Base-by-base conservation (phyloP, 306 rosid genomes). In the Acmispon strigosus region DNA sequence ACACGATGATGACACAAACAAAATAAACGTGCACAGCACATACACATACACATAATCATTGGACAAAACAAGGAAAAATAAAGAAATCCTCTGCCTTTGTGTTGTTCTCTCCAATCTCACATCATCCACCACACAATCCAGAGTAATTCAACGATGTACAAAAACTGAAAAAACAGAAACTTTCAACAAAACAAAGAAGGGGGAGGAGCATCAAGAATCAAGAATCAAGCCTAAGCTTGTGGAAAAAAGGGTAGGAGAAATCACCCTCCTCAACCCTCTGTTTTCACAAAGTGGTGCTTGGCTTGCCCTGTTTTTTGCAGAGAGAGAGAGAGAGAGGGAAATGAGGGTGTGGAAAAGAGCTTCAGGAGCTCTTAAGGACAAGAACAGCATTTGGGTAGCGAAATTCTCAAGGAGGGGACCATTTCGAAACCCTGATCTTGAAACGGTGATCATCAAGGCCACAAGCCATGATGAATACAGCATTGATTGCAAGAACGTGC, bases 271-370 rank as follows among this genome's bases (percentile, higher is more conserved):
- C 13, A 6, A 6, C 59, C 55, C 32, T 11, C 48, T 11, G n/a
- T 9, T 56, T 70, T n/a, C 22, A 24, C 62, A 73, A 73, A 27
- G 15, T 60, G 7, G 10, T 49, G 24, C 17, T 17, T 39, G 11
- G 11, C 11, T 9, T 39, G 1, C 20, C 20, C 7, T 13, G 18
- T 13, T 24, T 27, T 36, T 3, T 13, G 5, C 9, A 13, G 8
- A n/a, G 19, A 15, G 18, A 48, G 7, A 22, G 7, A 44, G 32
- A 49, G 5, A 62, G 8, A 12, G 14, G 62, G 56, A 76, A 74
- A 90, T 93, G 98, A 93, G 76, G 73, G 79, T 87, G 1, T 90
- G 90, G 96, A 49, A 70, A 45, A 84, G 67, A 34, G 89, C 92
- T 11, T 53, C 81, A 37, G 97, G 98, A 15, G 79, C 82, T 49